Evolutionary conservation across 2,329 filamentous ascomycete species (phyloP), one percentile per base, ranked within the genome.

Genomic region (Fusarium nurragi): DNA sequence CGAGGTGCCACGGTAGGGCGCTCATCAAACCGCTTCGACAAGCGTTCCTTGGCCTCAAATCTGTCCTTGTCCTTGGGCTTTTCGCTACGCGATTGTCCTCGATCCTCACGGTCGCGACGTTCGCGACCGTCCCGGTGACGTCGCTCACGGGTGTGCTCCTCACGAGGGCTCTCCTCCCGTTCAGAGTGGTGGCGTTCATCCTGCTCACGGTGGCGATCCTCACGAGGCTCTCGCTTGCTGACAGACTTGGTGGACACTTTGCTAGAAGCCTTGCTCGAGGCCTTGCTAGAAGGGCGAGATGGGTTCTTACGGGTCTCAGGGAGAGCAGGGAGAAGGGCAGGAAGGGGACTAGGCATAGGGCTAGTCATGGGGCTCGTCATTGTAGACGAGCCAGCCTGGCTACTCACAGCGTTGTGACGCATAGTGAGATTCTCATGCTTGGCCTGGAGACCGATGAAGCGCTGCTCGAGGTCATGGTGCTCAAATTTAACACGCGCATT

Each of bases 21-120:
- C 50, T 77, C 74, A 28, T 77, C 77, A 60, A 79, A 79, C 25
- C 77, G 76, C 52, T 71, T 71, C 26, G 74, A 75, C 49, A 79
- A 72, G 16, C 77, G 77, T 43, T 77, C 75, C 65, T 76, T 71
- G 54, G 71, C 65, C 43, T 74, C 74, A 51, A 69, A 66, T 51
- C 72, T 71, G 45, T 71, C 69, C 56, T 71, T 74, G 32, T 68
- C 66, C 56, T 73, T 72, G 22, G 69, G 66, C 55, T 71, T 74
- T n/a, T 71, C 68, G 32, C 57, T 56, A 18, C 65, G 64, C 49
- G 48, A 55, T 23, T 69, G 62, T 39, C 60, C 65, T 36, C 68
- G 67, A 37, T 71, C 65, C 34, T 71, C 64, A 46, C 68, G 68
- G 45, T 73, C 70, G 39, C 68, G 67, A 41, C 71, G 67, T 23